Evolutionary conservation across 257 asterid genomes (phyloP).

Genomic region (Fraxinus anomala): DNA sequence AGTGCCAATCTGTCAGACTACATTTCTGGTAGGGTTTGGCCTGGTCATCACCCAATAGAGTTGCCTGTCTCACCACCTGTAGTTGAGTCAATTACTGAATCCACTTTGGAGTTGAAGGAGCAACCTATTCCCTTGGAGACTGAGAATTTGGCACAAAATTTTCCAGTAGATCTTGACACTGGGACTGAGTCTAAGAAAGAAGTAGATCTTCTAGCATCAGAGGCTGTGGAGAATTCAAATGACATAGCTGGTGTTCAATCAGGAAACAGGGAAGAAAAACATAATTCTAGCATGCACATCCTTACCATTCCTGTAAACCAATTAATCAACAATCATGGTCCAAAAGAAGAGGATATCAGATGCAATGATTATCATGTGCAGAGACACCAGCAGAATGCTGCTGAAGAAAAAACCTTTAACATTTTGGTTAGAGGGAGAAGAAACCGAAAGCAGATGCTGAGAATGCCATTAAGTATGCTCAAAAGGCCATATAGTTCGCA

Average conservation of each 20-base stretch:
- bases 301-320: constrained; percentile 43
- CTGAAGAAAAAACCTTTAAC: constrained; percentile 68
- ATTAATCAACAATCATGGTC: constrained; percentile 37
- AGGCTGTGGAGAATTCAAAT: constrained; percentile 48
- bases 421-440: constrained; percentile 85
- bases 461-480: constrained; percentile 95
- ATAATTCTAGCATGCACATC: constrained; percentile 38
- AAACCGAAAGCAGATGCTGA: constrained; percentile 76
- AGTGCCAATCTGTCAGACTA: constrained; percentile 60
- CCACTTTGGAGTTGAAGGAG: constrained; percentile 44
- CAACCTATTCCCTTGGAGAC: constrained; percentile 50
- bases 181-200: constrained; percentile 67
- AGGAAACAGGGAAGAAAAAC: constrained; percentile 39
- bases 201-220: constrained; percentile 52
- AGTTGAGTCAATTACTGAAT: constrained; percentile 57
- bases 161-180: constrained; percentile 62
- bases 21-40: constrained; percentile 74
- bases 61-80: constrained; percentile 60
- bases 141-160: constrained; percentile 49
- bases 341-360: constrained; percentile 45
- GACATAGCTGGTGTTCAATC: constrained; percentile 42
- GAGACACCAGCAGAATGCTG: constrained; percentile 46
- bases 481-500: constrained; percentile 82
- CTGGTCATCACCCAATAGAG: constrained; percentile 69
- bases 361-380: constrained; percentile 37